Percentiles rank a stretch among this genome's conserved stretches.
Evolutionary conservation across 371 early-diverging fungal species (phyloP).

Genomic region (Dinochytrium kinnereticum): DNA sequence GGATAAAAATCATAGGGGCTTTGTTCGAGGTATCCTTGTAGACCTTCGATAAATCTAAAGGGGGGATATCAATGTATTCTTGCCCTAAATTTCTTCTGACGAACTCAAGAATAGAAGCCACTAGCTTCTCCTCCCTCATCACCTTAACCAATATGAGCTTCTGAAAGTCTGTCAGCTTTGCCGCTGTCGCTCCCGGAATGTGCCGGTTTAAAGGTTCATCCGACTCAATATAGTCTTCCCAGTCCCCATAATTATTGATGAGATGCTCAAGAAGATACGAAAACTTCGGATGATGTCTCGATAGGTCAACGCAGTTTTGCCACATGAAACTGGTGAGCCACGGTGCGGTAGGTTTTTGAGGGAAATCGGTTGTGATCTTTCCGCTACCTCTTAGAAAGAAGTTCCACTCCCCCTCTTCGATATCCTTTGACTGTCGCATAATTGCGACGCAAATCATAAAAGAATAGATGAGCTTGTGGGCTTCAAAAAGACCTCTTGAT

Average conservation of each 20-base stretch:
- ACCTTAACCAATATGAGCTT: constrained; percentile 52
- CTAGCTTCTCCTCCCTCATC: constrained; percentile 53
- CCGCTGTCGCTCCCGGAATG: constrained; percentile 40
- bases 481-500: constrained; percentile 55
- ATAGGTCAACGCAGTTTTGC: constrained; percentile 46
- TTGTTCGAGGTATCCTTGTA: constrained; percentile 47
- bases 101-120: constrained; percentile 43
- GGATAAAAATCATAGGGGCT: constrained; percentile 53
- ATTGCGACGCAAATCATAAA: constrained; percentile 54
- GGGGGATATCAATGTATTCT: constrained; percentile 52
- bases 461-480: constrained; percentile 52
- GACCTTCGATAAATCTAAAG: constrained; percentile 49
- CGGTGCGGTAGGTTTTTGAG: constrained; percentile 34
- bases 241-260: constrained; percentile 40
- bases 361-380: constrained; percentile 33
- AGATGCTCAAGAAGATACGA: constrained; percentile 47
- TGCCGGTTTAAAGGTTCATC: constrained; percentile 43
- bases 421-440: constrained; percentile 39
- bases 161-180: constrained; percentile 44
- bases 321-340: constrained; percentile 52
- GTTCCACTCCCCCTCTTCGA: constrained; percentile 50
- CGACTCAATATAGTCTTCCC: constrained; percentile 49
- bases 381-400: constrained; percentile 53
- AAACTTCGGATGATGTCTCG: constrained; percentile 40
- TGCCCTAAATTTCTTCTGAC: constrained; percentile 48